Base-by-base conservation (phyloP, 169 alveolate genomes). In the Plasmodium vinckei region DNA sequence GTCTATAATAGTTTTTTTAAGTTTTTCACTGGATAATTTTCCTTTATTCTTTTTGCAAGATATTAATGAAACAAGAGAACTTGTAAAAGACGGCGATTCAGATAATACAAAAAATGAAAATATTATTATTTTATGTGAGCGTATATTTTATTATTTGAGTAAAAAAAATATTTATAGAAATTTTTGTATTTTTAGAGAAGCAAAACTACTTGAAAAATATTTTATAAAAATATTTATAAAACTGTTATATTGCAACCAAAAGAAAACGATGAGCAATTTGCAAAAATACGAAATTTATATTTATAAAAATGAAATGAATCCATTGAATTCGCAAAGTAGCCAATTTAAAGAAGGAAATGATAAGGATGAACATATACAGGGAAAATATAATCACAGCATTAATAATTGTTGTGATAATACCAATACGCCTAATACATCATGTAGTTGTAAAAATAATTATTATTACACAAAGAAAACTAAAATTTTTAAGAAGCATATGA, bases 81-180 rank as follows among this genome's bases (percentile, higher is more conserved):
- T 6, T 46, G 39, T 7, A 12, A 21, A 27, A 47, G n/a, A 15
- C 27, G 25, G 39, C 0, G 42, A n/a, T 19, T 12, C 12, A 33
- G 25, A 64, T 7, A 17, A 51, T 1, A 77, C 27, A 2, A 2
- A 47, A 65, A 60, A 60, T 5, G 88, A 77, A 21, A 77, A 77
- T 27, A 77, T 77, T 21, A 10, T 33, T 12, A 21, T 51, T 21
- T 23, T 77, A 46, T 77, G 88, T 33, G 88, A 77, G 47, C 77
- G 47, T 12, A 77, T 77, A 27, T 77, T 77, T 49, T 44, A 77
- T 59, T 49, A 51, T 57, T 61, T 77, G 27, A 54, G 75, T 44
- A 77, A 44, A 77, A 77, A 77, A 77, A 77, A 77, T 56, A 77
- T 77, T n/a, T 77, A 77, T 57, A 77, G 7, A 9, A 77, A 64